Percentiles rank a stretch among this genome's conserved stretches.
Conservation (phyloP, 2,329 filamentous ascomycete genomes). For the Thielaviopsis populi region DNA sequence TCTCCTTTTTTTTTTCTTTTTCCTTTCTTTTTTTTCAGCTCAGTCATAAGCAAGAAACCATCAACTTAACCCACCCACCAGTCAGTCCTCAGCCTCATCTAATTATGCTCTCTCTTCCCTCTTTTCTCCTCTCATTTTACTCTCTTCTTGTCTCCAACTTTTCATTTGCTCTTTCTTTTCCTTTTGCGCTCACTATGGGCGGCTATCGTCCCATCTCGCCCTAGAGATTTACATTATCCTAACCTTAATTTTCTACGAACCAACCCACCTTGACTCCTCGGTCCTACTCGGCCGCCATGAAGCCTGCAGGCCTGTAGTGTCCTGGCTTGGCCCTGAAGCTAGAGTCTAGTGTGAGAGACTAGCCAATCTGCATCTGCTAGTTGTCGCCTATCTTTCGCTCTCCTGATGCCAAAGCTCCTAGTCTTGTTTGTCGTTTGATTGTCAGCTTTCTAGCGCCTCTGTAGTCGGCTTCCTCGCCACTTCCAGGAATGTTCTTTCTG, state of each 20-base stretch:
- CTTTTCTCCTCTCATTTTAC: not conserved
- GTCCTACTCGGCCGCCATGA: not conserved
- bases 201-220: not conserved
- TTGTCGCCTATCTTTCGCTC: not conserved
- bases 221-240: not conserved
- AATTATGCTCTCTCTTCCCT: not conserved
- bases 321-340: not conserved
- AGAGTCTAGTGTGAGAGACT: not conserved
- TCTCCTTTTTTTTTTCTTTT: no score
- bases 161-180: not conserved
- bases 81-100: not conserved
- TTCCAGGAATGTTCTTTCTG: not conserved
- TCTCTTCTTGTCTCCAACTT: not conserved
- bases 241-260: not conserved
- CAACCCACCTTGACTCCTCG: not conserved
- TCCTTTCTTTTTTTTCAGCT: no score
- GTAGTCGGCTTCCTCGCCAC: not conserved
- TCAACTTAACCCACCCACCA: no score
- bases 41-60: not conserved
- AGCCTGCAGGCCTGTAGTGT: no score
- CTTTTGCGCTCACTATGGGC: not conserved
- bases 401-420: not conserved
- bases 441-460: not conserved
- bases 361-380: not conserved
- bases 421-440: not conserved